Evolutionary conservation across 116 monocot genomes (phyloP).

Genomic region (Cymodocea nodosa): DNA sequence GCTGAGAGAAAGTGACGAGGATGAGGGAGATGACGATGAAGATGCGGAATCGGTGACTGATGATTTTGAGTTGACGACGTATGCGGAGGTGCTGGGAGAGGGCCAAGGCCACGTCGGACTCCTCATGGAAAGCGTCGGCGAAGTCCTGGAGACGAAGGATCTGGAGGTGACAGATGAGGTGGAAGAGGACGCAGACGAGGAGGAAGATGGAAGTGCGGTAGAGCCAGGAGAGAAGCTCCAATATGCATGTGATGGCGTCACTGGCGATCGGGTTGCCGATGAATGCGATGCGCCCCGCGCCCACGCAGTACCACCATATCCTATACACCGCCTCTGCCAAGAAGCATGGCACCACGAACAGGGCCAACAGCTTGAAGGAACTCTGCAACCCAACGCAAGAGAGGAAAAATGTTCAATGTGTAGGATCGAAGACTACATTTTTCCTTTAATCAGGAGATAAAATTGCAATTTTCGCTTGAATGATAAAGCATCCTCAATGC

Average conservation of each 20-base stretch:
- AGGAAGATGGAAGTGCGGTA: conserved; percentile 70
- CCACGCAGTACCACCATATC: conserved; percentile 45
- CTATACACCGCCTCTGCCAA: conserved; percentile 39
- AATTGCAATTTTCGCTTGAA: too few relatives aligned
- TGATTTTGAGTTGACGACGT: conserved; percentile 41
- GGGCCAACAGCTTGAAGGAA: conserved; percentile 40
- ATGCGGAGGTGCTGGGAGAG: conserved; percentile 51
- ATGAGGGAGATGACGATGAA: conserved; percentile 48
- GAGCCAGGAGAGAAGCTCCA: conserved; percentile 70
- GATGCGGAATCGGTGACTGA: conserved; percentile 59
- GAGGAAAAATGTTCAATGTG: neutral
- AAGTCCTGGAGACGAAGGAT: conserved; percentile 78
- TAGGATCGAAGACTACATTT: too few relatives aligned
- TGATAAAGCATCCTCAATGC: too few relatives aligned
- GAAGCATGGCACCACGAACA: conserved; percentile 48
- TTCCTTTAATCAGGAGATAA: too few relatives aligned
- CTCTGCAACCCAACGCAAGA: conserved; percentile 17
- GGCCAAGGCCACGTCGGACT: conserved; percentile 36
- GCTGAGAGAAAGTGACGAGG: conserved; percentile 53
- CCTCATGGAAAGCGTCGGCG: conserved; percentile 28
- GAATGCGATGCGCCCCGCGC: conserved; percentile 26
- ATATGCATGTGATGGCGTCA: conserved; percentile 23
- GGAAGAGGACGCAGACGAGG: conserved; percentile 73
- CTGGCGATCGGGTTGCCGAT: conserved; percentile 19
- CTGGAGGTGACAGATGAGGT: conserved; percentile 70